A percentile compares a stretch with the other conserved stretches of the same genome.
phyloP scores from a whole-genome alignment of 805 yeast genomes.

The Ogataea pilisensis region DNA sequence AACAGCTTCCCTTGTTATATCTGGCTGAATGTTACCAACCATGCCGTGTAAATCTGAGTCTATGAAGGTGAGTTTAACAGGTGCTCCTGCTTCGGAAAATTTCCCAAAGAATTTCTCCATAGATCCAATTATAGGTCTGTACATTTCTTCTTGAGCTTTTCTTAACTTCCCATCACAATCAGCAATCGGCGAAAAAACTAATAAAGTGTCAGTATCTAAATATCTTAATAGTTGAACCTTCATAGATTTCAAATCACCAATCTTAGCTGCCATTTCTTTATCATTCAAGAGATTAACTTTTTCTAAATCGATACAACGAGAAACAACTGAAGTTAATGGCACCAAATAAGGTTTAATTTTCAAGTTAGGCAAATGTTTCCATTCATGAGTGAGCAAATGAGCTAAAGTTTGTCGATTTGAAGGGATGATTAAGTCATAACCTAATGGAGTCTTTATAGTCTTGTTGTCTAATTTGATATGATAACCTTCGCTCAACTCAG shows the following conservation, averaged over 20 bases:
- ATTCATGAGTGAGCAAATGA: conserved; percentile 75
- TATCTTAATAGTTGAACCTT: conserved; percentile 66
- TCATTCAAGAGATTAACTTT: conserved; percentile 35
- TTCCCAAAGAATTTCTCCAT: conserved; percentile 57
- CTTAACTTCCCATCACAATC: conserved; percentile 86
- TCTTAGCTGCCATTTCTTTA: conserved; percentile 51
- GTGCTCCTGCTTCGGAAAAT: conserved; percentile 29
- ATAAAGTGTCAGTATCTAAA: conserved; percentile 89
- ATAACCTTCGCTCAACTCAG: conserved; percentile 32
- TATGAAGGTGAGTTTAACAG: conserved; percentile 47
- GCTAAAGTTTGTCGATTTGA: conserved; percentile 58
- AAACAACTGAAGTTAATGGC: conserved; percentile 82
- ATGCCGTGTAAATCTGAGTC: conserved; percentile 83
- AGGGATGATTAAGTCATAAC: conserved; percentile 67
- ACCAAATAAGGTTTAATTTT: conserved; percentile 71
- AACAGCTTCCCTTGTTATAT: conserved; percentile 57
- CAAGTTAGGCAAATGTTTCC: conserved; percentile 69
- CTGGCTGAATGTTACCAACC: conserved; percentile 71
- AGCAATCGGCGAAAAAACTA: conserved; percentile 73
- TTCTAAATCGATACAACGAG: conserved; percentile 79
- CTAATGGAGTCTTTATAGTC: conserved; percentile 81
- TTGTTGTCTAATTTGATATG: conserved; percentile 68
- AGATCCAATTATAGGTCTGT: conserved; percentile 67
- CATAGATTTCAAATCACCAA: conserved; percentile 58
- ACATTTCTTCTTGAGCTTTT: conserved; percentile 70